Conservation (phyloP, 257 asterid genomes). For the Verbena officinalis region DNA sequence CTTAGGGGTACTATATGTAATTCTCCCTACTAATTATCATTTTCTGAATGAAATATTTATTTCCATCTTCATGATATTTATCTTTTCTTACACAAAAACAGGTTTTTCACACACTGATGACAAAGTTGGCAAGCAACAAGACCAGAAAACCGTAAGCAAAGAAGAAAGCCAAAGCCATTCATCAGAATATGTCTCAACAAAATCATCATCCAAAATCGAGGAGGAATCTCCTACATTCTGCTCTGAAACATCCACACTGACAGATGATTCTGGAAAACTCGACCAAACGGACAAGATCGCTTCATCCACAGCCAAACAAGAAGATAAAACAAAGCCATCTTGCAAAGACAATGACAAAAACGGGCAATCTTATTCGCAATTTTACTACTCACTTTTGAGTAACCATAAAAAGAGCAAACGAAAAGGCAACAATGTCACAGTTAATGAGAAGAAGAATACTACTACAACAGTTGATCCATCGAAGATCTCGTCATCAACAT, state of each 20-base stretch:
- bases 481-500: constrained; percentile 11
- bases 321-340: constrained; percentile 1
- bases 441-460: constrained; percentile 24
- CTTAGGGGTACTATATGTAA: too few relatives aligned
- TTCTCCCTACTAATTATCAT: too few relatives aligned
- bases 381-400: constrained; percentile 31
- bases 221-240: constrained; percentile 57
- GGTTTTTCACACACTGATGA: constrained; percentile 30
- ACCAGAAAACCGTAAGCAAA: constrained; percentile 26
- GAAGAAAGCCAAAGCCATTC: constrained; percentile 37
- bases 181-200: constrained; percentile 44
- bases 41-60: too few relatives aligned
- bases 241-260: constrained; percentile 72
- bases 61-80: background rate
- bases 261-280: constrained; percentile 48
- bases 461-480: constrained; percentile 12
- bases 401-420: constrained; percentile 48
- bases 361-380: constrained; percentile 14
- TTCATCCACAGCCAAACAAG: constrained; percentile 22
- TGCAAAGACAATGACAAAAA: constrained; percentile 5
- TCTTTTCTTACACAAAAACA: background rate
- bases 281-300: constrained; percentile 35
- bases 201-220: constrained; percentile 59
- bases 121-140: constrained; percentile 39
- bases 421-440: constrained; percentile 21